A percentile compares a stretch with the other conserved stretches of the same genome.
Evolutionary conservation across 768 basidiomycete species (phyloP).

Genomic region (Tylopilus rubrobrunneus): DNA sequence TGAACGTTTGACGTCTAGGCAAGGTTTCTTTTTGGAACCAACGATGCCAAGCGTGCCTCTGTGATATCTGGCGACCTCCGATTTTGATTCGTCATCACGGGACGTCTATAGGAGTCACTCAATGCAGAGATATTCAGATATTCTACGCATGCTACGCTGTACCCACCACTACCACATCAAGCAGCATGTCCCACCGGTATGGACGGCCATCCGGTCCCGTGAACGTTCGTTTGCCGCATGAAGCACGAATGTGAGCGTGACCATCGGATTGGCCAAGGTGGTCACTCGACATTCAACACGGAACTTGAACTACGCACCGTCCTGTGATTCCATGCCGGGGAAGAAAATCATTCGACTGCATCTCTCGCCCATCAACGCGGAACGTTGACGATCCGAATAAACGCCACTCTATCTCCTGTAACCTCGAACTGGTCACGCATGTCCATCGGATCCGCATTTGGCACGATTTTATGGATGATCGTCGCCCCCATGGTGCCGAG

Average conservation of each 20-base stretch:
- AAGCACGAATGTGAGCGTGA: neutral
- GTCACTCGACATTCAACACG: neutral
- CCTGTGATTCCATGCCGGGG: conserved; percentile 11
- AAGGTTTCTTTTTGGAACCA: conserved; percentile 8
- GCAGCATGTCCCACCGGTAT: conserved; percentile 30
- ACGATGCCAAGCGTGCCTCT: conserved; percentile 14
- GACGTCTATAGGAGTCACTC: conserved; percentile 10
- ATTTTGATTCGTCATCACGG: conserved; percentile 8
- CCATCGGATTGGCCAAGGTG: too few species aligned
- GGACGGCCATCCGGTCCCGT: conserved; percentile 28
- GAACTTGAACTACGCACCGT: conserved; percentile 16
- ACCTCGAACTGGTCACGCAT: conserved; percentile 27
- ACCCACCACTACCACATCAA: conserved; percentile 10
- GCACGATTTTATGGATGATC: conserved; percentile 18
- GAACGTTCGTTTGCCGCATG: conserved; percentile 22
- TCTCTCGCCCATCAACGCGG: conserved; percentile 26
- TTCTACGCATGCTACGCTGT: too few species aligned
- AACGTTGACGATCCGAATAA: conserved; percentile 25
- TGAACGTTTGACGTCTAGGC: too few species aligned
- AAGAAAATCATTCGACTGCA: conserved; percentile 22
- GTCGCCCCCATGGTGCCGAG: conserved; percentile 10
- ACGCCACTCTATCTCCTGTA: conserved; percentile 34
- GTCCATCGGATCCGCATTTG: conserved; percentile 13
- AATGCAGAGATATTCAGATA: too few species aligned
- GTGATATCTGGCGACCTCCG: conserved; percentile 17